These are phyloP conservation scores for Leptomonas pyrrhocoris DNA, from an alignment of 208 protist genomes.

Conservation along the genomic window DNA sequence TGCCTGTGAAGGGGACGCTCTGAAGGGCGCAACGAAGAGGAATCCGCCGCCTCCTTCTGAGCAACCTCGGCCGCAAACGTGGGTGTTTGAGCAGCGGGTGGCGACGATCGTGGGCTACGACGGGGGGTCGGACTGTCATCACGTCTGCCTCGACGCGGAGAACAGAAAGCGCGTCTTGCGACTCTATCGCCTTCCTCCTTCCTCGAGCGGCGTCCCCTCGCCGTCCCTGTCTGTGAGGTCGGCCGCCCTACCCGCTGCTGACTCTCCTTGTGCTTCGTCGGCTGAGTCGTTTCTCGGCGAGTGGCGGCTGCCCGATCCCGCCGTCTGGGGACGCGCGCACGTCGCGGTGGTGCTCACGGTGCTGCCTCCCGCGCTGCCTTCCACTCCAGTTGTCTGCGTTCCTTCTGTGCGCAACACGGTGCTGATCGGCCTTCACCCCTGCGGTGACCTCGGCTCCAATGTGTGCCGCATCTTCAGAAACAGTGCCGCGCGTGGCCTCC, in stretches of 20 bases:
- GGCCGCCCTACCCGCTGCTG: background rate
- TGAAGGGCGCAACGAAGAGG: no score
- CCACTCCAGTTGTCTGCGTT: conserved; percentile 49
- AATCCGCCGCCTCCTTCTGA: background rate
- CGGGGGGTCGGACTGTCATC: conserved; percentile 50
- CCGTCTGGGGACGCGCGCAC: conserved; percentile 17
- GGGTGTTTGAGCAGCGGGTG: conserved; percentile 16
- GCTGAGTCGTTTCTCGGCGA: background rate
- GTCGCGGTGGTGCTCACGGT: conserved; percentile 48
- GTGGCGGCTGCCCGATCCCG: conserved; percentile 34
- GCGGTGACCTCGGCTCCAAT: conserved; percentile 86
- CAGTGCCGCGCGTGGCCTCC: conserved; percentile 55
- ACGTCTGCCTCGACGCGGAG: conserved; percentile 31
- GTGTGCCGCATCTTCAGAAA: conserved; percentile 72
- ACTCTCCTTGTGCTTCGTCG: no score
- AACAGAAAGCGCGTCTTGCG: conserved; percentile 28
- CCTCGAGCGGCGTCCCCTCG: background rate
- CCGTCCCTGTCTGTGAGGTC: background rate
- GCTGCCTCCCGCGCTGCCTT: conserved; percentile 32
- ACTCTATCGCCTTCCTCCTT: conserved; percentile 19
- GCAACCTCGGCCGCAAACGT: background rate
- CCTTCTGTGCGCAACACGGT: conserved; percentile 73
- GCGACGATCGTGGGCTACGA: conserved; percentile 71
- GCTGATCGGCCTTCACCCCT: conserved; percentile 85
- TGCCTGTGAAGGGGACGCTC: background rate